Conservation (phyloP, 495 filamentous ascomycete species). For the Recurvomyces mirabilis region DNA sequence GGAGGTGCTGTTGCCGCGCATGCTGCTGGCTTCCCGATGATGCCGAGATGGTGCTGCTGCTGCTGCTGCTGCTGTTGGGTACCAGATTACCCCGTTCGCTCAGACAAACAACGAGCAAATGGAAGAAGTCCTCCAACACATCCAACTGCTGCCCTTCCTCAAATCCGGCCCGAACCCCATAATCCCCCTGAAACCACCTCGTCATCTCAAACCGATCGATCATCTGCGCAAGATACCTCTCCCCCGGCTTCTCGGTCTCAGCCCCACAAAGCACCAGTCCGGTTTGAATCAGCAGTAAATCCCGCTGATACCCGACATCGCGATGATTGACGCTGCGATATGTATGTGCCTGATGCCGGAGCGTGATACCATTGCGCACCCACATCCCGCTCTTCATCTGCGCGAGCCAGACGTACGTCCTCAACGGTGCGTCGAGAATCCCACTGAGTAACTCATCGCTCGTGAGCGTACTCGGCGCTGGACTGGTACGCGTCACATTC, state of each 20-base stretch:
- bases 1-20: conserved; percentile 50
- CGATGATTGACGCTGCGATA: conserved; percentile 79
- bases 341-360: conserved; percentile 86
- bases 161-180: conserved; percentile 53
- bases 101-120: conserved; percentile 79
- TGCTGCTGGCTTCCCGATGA: conserved; percentile 56
- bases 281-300: conserved; percentile 88
- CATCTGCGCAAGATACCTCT: conserved; percentile 66
- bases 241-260: conserved; percentile 36
- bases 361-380: conserved; percentile 93
- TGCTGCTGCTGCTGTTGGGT: too few species aligned
- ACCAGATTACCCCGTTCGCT: conserved; percentile 78
- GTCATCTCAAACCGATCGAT: conserved; percentile 84
- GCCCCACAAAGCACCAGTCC: conserved; percentile 80
- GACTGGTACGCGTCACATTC: conserved; percentile 33
- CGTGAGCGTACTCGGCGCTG: conserved; percentile 31
- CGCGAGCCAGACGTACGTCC: conserved; percentile 89
- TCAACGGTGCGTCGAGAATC: conserved; percentile 82
- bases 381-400: conserved; percentile 98
- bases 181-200: conserved; percentile 78
- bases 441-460: conserved; percentile 72
- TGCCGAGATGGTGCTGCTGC: too few species aligned
- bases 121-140: conserved; percentile 89
- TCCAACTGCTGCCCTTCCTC: conserved; percentile 82
- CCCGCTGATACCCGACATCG: conserved; percentile 85